A percentile compares a stretch with the other conserved stretches of the same genome.
phyloP scores from a whole-genome alignment of 2,329 filamentous ascomycete genomes.

The Fusarium domesticum region DNA sequence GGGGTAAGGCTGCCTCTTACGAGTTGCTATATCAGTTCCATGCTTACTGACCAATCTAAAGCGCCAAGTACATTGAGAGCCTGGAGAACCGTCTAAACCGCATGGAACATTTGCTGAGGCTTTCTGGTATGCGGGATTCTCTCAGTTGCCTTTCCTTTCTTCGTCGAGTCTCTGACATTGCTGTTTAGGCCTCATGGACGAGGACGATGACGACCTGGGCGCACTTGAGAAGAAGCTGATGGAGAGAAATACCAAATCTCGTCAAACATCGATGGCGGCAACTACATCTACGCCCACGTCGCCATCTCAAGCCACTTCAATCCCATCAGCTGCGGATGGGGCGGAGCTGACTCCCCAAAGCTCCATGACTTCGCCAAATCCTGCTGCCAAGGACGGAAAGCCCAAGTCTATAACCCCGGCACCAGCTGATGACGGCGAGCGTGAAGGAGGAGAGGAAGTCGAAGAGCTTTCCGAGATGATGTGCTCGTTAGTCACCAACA shows the following conservation, averaged over 20 bases:
- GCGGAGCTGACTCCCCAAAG: slow-evolving; percentile 50
- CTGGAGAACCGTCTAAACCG: slow-evolving; percentile 91
- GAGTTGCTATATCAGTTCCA: background rate
- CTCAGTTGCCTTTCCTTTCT: background rate
- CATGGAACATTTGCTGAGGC: slow-evolving; percentile 86
- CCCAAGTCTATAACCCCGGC: slow-evolving; percentile 27
- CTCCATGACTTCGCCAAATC: slow-evolving; percentile 51
- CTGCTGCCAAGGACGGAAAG: slow-evolving; percentile 38
- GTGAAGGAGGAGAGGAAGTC: slow-evolving; percentile 57
- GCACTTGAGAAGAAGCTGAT: slow-evolving; percentile 75
- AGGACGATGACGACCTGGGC: slow-evolving; percentile 84
- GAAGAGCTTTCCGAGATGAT: slow-evolving; percentile 95
- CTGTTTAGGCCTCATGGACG: slow-evolving; percentile 70
- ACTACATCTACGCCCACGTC: slow-evolving; percentile 50
- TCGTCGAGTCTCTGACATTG: slow-evolving; percentile 8
- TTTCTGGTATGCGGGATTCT: slow-evolving; percentile 59
- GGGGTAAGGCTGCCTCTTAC: slow-evolving; percentile 58
- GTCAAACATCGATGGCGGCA: slow-evolving; percentile 47
- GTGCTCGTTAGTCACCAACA: slow-evolving; percentile 96
- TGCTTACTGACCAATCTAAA: slow-evolving; percentile 37
- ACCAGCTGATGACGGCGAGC: slow-evolving; percentile 20
- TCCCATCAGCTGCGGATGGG: slow-evolving; percentile 37
- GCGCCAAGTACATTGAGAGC: slow-evolving; percentile 96
- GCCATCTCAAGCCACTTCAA: slow-evolving; percentile 46
- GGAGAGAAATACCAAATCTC: slow-evolving; percentile 54